Evolutionary conservation across 139 green algal species (phyloP).

Genomic region (Chlorella sp.): DNA sequence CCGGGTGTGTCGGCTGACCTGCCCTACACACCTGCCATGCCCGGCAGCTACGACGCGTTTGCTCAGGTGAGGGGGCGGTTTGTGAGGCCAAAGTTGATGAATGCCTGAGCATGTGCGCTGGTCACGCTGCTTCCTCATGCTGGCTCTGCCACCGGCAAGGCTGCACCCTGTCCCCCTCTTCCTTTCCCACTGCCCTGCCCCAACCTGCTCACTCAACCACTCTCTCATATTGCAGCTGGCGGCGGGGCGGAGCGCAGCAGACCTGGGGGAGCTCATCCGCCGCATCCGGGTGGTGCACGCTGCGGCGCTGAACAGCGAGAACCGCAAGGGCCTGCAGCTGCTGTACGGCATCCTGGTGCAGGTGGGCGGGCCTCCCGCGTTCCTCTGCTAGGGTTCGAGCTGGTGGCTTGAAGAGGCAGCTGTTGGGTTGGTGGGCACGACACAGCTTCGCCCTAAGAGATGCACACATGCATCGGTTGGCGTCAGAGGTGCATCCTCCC

Average conservation of each 20-base stretch:
- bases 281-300: constrained; percentile 87
- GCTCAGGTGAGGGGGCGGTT: constrained; percentile 45
- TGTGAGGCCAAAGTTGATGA: no score
- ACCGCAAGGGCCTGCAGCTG: constrained; percentile 82
- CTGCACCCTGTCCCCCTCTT: not conserved
- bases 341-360: constrained; percentile 91
- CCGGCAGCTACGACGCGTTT: constrained; percentile 79
- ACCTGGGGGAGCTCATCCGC: constrained; percentile 72
- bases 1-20: constrained; percentile 62
- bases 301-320: constrained; percentile 69
- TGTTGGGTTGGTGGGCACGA: no score
- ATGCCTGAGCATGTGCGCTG: no score
- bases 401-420: no score
- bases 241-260: constrained; percentile 49
- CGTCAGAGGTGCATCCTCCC: no score
- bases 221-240: not conserved
- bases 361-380: no score
- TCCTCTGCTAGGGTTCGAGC: no score
- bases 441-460: no score
- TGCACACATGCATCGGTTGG: no score
- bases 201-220: not conserved
- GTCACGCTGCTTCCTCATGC: no score
- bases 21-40: constrained; percentile 84
- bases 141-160: no score
- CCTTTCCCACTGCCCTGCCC: not conserved